phyloP scores from a whole-genome alignment of 345 rosid species.

The Euphorbia tirucalli region DNA sequence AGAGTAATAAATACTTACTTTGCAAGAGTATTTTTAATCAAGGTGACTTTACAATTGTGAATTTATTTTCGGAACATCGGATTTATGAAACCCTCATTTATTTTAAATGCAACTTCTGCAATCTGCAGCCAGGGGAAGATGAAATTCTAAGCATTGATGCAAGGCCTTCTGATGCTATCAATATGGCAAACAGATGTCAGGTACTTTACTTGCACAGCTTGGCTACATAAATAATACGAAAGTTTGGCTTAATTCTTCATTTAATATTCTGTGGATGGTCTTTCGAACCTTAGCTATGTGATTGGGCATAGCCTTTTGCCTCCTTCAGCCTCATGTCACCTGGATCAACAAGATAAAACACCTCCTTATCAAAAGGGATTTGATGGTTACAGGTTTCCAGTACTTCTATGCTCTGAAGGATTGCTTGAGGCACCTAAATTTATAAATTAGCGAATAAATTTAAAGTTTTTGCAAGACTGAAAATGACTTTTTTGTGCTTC shows the following conservation, averaged over 20 bases:
- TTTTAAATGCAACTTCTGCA: constrained; percentile 17
- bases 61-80: constrained; percentile 6
- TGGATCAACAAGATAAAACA: not conserved
- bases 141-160: constrained; percentile 59
- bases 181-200: constrained; percentile 67
- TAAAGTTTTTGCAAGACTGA: not conserved
- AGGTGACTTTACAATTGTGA: constrained; percentile 48
- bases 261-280: not conserved
- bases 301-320: not conserved
- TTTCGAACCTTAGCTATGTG: not conserved
- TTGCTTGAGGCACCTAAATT: constrained; percentile 1
- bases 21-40: constrained; percentile 62
- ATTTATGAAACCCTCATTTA: constrained; percentile 1
- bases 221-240: not conserved
- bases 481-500: not conserved
- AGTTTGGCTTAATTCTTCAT: not conserved
- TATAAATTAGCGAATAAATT: not conserved
- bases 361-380: not conserved
- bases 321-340: not conserved
- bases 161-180: constrained; percentile 92
- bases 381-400: not conserved
- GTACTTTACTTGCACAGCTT: constrained; percentile 22
- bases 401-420: not conserved
- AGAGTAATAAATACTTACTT: constrained; percentile 65
- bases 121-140: constrained; percentile 65